These are phyloP conservation scores for Crithidia expoeki DNA, from an alignment of 208 protist genomes.

Conservation along the genomic window DNA sequence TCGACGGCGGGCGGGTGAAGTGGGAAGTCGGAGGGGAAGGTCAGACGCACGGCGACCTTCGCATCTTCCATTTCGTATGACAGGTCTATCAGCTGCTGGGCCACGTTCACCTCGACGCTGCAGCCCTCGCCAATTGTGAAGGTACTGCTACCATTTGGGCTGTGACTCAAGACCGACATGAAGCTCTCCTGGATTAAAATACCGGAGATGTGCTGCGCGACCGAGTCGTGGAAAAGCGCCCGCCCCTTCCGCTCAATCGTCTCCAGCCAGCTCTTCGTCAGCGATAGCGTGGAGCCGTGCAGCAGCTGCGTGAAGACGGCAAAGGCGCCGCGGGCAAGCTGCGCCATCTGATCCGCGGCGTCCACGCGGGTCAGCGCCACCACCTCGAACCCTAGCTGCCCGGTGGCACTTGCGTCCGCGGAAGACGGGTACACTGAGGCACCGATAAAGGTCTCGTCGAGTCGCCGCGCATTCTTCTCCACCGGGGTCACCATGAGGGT, in stretches of 20 bases:
- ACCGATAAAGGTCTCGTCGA: constrained; percentile 79
- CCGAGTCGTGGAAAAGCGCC: constrained; percentile 67
- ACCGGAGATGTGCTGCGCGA: constrained; percentile 69
- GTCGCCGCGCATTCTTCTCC: constrained; percentile 31
- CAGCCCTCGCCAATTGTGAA: constrained; percentile 76
- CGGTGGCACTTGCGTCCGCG: constrained; percentile 25
- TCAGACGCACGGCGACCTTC: constrained; percentile 69
- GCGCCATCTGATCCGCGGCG: constrained; percentile 50
- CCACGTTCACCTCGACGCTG: constrained; percentile 65
- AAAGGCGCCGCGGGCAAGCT: constrained; percentile 81
- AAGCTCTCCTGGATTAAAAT: constrained; percentile 81
- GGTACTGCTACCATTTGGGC: constrained; percentile 53
- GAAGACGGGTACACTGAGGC: constrained; percentile 17
- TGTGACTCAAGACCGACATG: constrained; percentile 68
- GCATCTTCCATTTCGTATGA: constrained; percentile 88
- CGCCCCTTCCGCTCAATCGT: constrained; percentile 79
- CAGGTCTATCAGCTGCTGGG: constrained; percentile 59
- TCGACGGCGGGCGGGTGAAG: constrained; percentile 62
- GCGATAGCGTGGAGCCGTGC: constrained; percentile 48
- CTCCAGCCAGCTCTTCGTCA: constrained; percentile 81
- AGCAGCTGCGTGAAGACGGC: constrained; percentile 80
- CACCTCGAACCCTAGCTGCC: constrained; percentile 43
- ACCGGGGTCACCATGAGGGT: constrained; percentile 66
- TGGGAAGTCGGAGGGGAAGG: constrained; percentile 75
- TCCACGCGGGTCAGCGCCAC: constrained; percentile 66